phyloP scores from a whole-genome alignment of 352 stramenopile species.

The Globisporangium sylvaticum region DNA sequence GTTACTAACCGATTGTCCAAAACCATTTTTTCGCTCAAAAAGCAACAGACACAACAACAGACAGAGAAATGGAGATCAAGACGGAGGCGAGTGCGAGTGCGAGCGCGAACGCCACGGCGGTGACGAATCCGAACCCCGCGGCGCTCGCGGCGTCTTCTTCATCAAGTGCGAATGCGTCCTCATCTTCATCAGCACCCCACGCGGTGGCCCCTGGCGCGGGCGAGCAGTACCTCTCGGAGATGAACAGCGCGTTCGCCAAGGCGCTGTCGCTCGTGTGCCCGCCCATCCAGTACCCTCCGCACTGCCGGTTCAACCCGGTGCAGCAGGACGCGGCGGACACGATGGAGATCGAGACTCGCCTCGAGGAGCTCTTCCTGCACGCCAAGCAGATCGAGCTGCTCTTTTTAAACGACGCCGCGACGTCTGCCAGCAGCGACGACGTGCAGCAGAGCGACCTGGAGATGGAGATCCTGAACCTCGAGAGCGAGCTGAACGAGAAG shows the following conservation, averaged over 20 bases:
- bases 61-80: conserved; percentile 15
- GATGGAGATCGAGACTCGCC: conserved; percentile 56
- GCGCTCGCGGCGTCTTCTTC: neutral
- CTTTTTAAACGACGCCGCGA: conserved; percentile 46
- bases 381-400: conserved; percentile 81
- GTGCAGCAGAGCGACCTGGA: conserved; percentile 56
- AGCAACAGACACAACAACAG: neutral
- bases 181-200: neutral
- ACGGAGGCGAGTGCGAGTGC: conserved; percentile 4
- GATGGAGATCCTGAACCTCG: conserved; percentile 68
- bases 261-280: conserved; percentile 71
- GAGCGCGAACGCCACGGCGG: conserved; percentile 12
- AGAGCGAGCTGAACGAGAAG: conserved; percentile 76
- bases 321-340: conserved; percentile 76
- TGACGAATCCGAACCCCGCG: conserved; percentile 12
- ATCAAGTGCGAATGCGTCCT: neutral
- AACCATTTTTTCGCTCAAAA: neutral
- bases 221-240: conserved; percentile 47
- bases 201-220: conserved; percentile 12
- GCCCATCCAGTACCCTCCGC: conserved; percentile 78
- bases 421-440: neutral
- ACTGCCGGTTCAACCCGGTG: conserved; percentile 81
- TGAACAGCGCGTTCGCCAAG: conserved; percentile 75
- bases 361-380: conserved; percentile 77
- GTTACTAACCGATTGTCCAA: neutral